Evolutionary conservation across 768 basidiomycete genomes (phyloP).

Genomic region (Hortiboletus campestris): DNA sequence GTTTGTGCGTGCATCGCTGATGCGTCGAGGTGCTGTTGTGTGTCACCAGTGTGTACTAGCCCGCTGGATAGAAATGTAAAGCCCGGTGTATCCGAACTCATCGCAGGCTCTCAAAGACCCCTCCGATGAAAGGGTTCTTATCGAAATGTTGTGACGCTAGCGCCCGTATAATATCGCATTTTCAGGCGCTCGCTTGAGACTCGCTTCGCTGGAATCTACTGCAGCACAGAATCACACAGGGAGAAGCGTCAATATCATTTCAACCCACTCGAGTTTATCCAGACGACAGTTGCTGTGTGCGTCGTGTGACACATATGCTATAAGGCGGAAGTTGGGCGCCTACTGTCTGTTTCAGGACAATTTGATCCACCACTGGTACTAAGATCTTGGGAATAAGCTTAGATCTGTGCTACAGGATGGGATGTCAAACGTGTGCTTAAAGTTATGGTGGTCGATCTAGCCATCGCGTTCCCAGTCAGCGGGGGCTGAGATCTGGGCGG

Average conservation of each 20-base stretch:
- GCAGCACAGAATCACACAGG: background rate
- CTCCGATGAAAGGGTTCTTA: background rate
- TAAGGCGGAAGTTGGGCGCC: too few relatives aligned
- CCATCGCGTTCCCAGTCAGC: too few relatives aligned
- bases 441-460: too few relatives aligned
- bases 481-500: too few relatives aligned
- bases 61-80: conserved; percentile 2
- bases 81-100: background rate
- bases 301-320: background rate
- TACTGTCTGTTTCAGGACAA: too few relatives aligned
- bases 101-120: background rate
- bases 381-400: too few relatives aligned
- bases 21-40: background rate
- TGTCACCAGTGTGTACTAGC: background rate
- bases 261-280: background rate
- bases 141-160: conserved; percentile 2
- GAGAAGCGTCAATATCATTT: background rate
- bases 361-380: too few relatives aligned
- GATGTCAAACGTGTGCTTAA: too few relatives aligned
- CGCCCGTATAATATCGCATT: background rate
- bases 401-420: too few relatives aligned
- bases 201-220: background rate
- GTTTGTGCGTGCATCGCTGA: background rate
- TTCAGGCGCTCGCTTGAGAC: background rate
- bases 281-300: background rate